Base-by-base conservation (phyloP, 1,284 basidiomycete species). In the Afroboletus lepidellus region DNA sequence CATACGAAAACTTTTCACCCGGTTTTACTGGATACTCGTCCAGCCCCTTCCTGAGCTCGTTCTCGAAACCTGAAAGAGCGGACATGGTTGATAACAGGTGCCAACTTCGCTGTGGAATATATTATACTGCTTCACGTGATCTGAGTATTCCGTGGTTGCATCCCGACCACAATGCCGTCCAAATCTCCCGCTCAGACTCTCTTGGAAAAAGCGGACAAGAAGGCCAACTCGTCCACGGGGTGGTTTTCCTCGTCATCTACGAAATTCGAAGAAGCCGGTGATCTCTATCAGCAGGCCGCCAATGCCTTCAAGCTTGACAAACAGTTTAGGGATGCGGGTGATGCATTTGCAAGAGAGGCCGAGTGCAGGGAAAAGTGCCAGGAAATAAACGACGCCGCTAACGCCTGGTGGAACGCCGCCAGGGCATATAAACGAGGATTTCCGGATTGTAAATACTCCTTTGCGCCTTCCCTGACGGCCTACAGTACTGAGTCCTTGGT, bases 231-330 rank as follows among this genome's bases (percentile, higher is more conserved):
- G 0, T 90, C 91, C 1, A 75, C 82, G 8, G 87, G 87, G 51
- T 98, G 92, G 92, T 95, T 95, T 73, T 84, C 85, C 37, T 91
- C 88, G 6, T 77, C 83, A 1, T 79, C 82, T 29, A 77, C 87
- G 53, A 95, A 93, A 70, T 95, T 77, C 64, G 92, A 98, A 71
- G 94, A 98, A 69, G 93, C 94, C 3, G 92, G 92, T 42, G 95
- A 98, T 74, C 79, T 97, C 23, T 98, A 90, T 73, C 90, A 92
- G 65, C 89, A 95, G 69, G 94, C 95, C 13, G 96, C 92, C 41
- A 98, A 98, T 74, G 80, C 89, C 38, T 98, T 93, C 83, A 97
- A 98, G 77, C 79, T 98, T 57, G 94, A 97, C 68, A 94, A 93
- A 69, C 78, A 84, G 50, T 97, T 94, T 78, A 90, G 86, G 66